Evolutionary conservation across 2,329 filamentous ascomycete genomes (phyloP), one percentile per base, ranked within the genome.

Genomic region (Alternaria sp.): DNA sequence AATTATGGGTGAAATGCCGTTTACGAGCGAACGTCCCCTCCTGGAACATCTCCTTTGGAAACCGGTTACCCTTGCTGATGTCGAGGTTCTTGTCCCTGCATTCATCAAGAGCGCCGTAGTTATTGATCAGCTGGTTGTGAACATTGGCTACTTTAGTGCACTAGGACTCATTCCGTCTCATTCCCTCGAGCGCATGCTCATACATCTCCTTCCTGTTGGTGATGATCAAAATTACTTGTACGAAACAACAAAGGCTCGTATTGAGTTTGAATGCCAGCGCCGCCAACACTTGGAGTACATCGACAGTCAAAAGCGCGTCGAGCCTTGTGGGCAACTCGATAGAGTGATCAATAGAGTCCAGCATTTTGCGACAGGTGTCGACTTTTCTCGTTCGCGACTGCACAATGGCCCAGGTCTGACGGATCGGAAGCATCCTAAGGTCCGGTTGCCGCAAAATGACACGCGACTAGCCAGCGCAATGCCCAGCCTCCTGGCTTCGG

Each of bases 121-220:
- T 16, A 57, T 57, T 30, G n/a, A 47, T 18, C 51, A 54, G 46
- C 18, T 65, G 7, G 42, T 54, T 20, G 16, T 38, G 4, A 65
- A 65, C 26, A 63, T 58, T 7, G 46, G 53, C 1, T 57, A 52
- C 26, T 48, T 47, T 20, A 32, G 38, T 20, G 34, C 38, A 24
- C 28, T 34, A 32, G 44, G 62, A 3, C 14, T 9, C 11, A 58
- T 65, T n/a, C 14, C 34, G 14, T 16, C 52, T 20, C 5, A 11
- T 22, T 28, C 34, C 8, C 44, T 59, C 11, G 58, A 62, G 18
- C 20, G 11, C 28, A 57, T 61, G 7, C 46, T 59, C 7, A 16
- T 49, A 14, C 43, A 63, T 6, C 39, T 63, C 24, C 26, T 53
- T 28, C 11, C 41, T 36, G 16, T 41, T 11, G 60, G 28, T 5